Conservation (phyloP, 2,329 filamentous ascomycete species). For the Pyricularia pennisetigena region DNA sequence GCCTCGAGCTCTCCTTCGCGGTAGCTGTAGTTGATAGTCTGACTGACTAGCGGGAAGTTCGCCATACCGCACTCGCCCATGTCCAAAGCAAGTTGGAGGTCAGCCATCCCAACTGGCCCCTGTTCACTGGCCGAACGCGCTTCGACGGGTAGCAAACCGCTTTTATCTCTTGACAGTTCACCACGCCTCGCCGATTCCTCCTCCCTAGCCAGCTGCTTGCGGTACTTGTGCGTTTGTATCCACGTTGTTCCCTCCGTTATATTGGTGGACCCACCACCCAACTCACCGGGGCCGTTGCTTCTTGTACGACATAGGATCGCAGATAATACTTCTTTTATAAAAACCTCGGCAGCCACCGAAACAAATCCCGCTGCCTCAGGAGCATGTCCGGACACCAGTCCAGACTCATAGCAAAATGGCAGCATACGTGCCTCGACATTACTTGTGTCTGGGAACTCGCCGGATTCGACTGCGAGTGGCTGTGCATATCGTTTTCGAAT, state of each 20-base stretch:
- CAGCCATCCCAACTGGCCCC: conserved; percentile 64
- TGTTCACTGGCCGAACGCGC: conserved; percentile 65
- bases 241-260: conserved; percentile 36
- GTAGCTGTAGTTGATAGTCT: conserved; percentile 60
- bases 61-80: conserved; percentile 68
- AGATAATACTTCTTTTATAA: conserved; percentile 56
- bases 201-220: conserved; percentile 62
- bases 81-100: conserved; percentile 66
- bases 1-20: conserved; percentile 68
- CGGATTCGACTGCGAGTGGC: conserved; percentile 56
- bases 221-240: conserved; percentile 73
- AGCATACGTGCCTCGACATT: conserved; percentile 56
- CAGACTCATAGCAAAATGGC: conserved; percentile 58
- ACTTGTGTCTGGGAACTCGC: conserved; percentile 58
- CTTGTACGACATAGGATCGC: conserved; percentile 54
- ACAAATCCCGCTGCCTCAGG: conserved; percentile 53
- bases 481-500: conserved; percentile 56
- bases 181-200: conserved; percentile 66
- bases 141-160: conserved; percentile 72
- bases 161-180: conserved; percentile 63
- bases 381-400: conserved; percentile 48
- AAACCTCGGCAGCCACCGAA: conserved; percentile 55
- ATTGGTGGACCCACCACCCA: conserved; percentile 50
- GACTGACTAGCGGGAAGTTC: conserved; percentile 66
- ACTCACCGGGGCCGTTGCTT: conserved; percentile 54